Conservation (phyloP, 352 stramenopile species). For the Globisporangium spinosum region DNA sequence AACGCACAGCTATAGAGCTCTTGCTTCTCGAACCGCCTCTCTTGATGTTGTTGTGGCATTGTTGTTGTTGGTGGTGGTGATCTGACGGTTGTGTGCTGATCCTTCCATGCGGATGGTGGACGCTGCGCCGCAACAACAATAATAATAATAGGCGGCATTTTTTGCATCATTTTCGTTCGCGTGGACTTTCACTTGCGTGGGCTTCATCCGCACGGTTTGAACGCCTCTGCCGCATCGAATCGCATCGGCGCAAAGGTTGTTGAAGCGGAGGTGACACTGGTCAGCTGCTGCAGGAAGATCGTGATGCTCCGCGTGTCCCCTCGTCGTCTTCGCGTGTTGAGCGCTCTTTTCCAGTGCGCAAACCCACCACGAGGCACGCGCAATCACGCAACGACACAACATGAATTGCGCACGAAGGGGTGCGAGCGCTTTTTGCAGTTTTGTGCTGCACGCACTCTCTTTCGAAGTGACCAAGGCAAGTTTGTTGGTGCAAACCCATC, state of each 20-base stretch:
- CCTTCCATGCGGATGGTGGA: background rate
- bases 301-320: background rate
- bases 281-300: background rate
- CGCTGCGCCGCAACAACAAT: background rate
- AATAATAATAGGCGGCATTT: background rate
- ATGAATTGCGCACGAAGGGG: background rate
- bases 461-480: background rate
- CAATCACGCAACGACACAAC: background rate
- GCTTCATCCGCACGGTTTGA: background rate
- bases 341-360: background rate
- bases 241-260: background rate
- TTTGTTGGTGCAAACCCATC: too few relatives aligned
- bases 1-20: background rate
- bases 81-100: background rate
- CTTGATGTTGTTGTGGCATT: background rate
- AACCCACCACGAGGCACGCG: background rate
- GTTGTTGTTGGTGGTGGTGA: background rate
- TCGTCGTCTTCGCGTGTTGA: background rate
- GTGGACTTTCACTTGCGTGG: background rate
- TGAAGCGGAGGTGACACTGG: background rate
- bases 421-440: background rate
- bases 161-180: background rate
- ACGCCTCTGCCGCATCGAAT: too few relatives aligned
- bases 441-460: background rate
- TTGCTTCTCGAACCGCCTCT: constrained; percentile 3